Evolutionary conservation across 148 eudicot genomes (phyloP), one percentile per base, ranked within the genome.

Genomic region (Heliosperma pusillum): DNA sequence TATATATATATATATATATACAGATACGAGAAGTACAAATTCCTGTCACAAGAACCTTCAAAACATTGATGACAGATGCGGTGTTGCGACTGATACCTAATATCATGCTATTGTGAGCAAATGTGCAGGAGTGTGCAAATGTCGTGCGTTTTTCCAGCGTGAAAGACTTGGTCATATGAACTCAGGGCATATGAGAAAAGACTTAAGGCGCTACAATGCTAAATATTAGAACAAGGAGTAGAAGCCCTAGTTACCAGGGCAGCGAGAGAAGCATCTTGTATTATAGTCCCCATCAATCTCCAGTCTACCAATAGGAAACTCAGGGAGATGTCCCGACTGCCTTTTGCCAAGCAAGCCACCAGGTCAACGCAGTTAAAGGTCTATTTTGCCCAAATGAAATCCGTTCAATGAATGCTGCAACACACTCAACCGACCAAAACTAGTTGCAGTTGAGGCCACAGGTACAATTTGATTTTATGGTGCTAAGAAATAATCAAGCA

Each of bases 241-340:
- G 53, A 47, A 70, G 69, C 15, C 30, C 26, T 45, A 72, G 24
- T 55, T 86, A 95, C 99, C 97, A 92, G 75, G 17, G 97, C 92
- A 67, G 99, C 97, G 68, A 81, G 82, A 82, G 92, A 96, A 73
- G 99, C 97, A 59, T 90, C 96, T 80, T 95, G 99, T 33, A 92
- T 82, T 69, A 95, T 88, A 82, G 82, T 85, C 47, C n/a, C 99
- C 99, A 76, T 95, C 97, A 24, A 92, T 78, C 86, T 95, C 99
- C 68, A 92, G 76, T 76, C 97, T 86, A 70, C 96, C 88, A 74
- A 95, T 69, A 33, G 99, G 96, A 80, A 95, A 95, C 82, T 95
- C 99, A 1, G 99, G 99, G 77, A 95, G 89, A 70, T 95, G 99
- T 59, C 99, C 99, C 3, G 99, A 95, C 84, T 95, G 99, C 67